Percentiles rank a stretch among this genome's conserved stretches.
Conservation (phyloP, 2,329 filamentous ascomycete genomes). For the Epichloe glyceriae region DNA sequence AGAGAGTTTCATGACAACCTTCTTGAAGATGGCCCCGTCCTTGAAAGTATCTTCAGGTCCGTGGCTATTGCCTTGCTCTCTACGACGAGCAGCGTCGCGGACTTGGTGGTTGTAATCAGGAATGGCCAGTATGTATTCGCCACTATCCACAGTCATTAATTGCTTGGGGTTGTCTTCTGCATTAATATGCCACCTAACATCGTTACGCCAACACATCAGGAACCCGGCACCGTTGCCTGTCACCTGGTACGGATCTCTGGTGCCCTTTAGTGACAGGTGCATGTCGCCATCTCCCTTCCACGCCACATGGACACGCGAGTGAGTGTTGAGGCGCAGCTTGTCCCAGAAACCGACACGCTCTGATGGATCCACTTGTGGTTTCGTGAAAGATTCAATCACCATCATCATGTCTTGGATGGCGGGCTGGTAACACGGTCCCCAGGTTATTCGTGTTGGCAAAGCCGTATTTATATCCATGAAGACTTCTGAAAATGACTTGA, state of each 20-base stretch:
- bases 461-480: constrained; percentile 85
- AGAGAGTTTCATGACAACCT: constrained; percentile 96
- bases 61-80: constrained; percentile 44
- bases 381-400: constrained; percentile 93
- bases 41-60: constrained; percentile 52
- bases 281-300: constrained; percentile 97
- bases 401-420: constrained; percentile 99
- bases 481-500: constrained; percentile 94
- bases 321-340: constrained; percentile 88
- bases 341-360: constrained; percentile 97
- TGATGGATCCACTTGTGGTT: constrained; percentile 84
- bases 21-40: constrained; percentile 80
- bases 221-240: constrained; percentile 90
- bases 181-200: constrained; percentile 78
- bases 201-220: constrained; percentile 95
- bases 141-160: constrained; percentile 92
- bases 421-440: constrained; percentile 95
- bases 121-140: constrained; percentile 86
- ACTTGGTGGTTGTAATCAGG: constrained; percentile 88
- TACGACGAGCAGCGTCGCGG: constrained; percentile 43
- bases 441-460: constrained; percentile 84
- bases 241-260: constrained; percentile 84
- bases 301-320: constrained; percentile 75
- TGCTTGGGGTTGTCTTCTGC: constrained; percentile 76
- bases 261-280: constrained; percentile 80